Evolutionary conservation across 192 early-diverging fungal genomes (phyloP).

Genomic region (Lunasporangiospora selenospora): DNA sequence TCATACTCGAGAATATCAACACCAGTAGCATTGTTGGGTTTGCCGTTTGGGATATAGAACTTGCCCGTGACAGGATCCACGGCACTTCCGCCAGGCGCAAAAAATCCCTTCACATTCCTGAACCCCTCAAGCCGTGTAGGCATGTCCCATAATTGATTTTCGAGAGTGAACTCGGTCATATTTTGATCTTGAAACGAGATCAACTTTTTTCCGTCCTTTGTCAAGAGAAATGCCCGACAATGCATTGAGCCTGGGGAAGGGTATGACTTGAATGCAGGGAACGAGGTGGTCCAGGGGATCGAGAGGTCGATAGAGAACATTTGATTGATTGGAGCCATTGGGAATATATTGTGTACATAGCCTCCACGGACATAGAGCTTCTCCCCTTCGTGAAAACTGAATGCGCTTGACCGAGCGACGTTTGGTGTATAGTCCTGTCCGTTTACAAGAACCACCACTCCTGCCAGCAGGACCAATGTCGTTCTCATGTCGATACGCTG

Average conservation of each 20-base stretch:
- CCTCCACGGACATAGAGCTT: conserved; percentile 11
- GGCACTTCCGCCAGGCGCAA: not conserved
- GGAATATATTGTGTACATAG: not conserved
- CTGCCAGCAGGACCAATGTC: too few species aligned
- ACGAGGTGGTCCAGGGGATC: not conserved
- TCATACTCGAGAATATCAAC: too few species aligned
- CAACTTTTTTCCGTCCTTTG: conserved; percentile 1
- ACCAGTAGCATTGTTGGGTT: not conserved
- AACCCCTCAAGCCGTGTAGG: not conserved
- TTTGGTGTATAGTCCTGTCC: too few species aligned
- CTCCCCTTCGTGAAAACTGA: conserved; percentile 8
- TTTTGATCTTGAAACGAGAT: conserved; percentile 2
- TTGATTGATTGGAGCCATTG: not conserved
- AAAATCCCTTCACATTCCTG: not conserved
- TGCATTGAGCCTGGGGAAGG: not conserved
- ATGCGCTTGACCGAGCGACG: too few species aligned
- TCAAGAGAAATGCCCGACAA: not conserved
- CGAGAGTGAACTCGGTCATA: not conserved
- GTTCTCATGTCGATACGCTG: too few species aligned
- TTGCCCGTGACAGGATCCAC: conserved; percentile 3
- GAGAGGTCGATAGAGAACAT: conserved; percentile 19
- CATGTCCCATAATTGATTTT: not conserved
- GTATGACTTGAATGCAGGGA: not conserved
- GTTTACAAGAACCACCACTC: too few species aligned
- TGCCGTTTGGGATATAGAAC: conserved; percentile 9